Percentiles rank a stretch among this genome's conserved stretches.
Conservation (phyloP, 352 stramenopile genomes). For the Thalassiosira livingstoniorum region DNA sequence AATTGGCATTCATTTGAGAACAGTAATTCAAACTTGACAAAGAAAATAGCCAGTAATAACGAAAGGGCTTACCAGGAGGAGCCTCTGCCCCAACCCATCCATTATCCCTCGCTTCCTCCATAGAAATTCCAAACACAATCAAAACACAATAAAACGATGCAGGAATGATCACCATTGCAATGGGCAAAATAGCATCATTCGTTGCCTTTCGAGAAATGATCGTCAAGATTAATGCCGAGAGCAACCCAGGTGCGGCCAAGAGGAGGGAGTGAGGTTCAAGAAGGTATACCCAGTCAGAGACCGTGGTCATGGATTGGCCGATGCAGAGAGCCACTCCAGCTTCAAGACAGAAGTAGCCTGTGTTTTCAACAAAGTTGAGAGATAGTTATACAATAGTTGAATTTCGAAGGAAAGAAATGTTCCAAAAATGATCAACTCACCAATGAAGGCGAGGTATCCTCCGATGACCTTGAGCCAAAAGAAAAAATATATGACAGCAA, state of each 20-base stretch:
- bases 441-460: constrained; percentile 93
- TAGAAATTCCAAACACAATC: constrained; percentile 68
- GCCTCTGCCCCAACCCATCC: constrained; percentile 87
- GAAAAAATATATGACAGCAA: not conserved
- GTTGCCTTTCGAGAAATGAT: constrained; percentile 81
- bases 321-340: constrained; percentile 90
- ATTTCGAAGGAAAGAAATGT: too few relatives aligned
- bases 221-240: constrained; percentile 83
- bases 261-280: constrained; percentile 83
- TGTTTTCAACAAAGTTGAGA: too few relatives aligned
- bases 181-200: constrained; percentile 56
- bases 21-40: not conserved
- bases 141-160: constrained; percentile 89
- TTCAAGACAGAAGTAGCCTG: constrained; percentile 91
- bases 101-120: constrained; percentile 87
- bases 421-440: too few relatives aligned
- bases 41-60: not conserved
- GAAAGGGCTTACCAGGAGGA: constrained; percentile 5
- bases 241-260: constrained; percentile 86
- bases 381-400: too few relatives aligned
- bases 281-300: constrained; percentile 86
- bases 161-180: constrained; percentile 87
- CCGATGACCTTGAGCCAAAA: constrained; percentile 73
- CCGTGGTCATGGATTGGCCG: constrained; percentile 87
- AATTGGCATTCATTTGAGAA: constrained; percentile 6